These are phyloP conservation scores for Tetragonia tetragonoides DNA, from an alignment of 148 eudicot genomes.

Conservation along the genomic window DNA sequence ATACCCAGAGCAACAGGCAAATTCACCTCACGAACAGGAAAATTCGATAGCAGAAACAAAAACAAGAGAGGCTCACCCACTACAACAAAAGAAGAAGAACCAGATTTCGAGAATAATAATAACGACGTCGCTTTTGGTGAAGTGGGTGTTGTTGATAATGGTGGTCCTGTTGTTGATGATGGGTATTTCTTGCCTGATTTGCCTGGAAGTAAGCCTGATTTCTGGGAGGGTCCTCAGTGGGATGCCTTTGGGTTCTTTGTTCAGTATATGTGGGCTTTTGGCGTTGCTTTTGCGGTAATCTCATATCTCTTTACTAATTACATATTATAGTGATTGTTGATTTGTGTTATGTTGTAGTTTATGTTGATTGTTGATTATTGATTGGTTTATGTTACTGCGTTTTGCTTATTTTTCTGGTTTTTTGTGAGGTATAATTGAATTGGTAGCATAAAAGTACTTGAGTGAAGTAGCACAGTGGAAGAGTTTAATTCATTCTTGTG, in stretches of 20 bases:
- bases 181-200: constrained; percentile 59
- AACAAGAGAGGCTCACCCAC: constrained; percentile 32
- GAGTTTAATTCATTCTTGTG: no score
- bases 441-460: no score
- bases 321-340: not conserved
- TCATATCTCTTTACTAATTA: not conserved
- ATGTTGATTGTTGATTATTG: not conserved
- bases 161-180: constrained; percentile 21
- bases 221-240: constrained; percentile 88
- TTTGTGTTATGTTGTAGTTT: constrained; percentile 1
- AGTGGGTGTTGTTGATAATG: constrained; percentile 12
- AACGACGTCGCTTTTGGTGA: constrained; percentile 9
- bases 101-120: not conserved
- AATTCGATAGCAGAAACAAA: constrained; percentile 72
- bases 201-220: constrained; percentile 56
- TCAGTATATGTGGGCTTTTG: constrained; percentile 98
- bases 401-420: no score
- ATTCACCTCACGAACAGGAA: constrained; percentile 51
- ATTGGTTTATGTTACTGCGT: not conserved
- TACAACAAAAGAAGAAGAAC: constrained; percentile 21
- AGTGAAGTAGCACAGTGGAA: not conserved
- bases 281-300: constrained; percentile 73
- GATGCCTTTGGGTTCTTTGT: constrained; percentile 78
- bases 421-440: no score
- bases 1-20: constrained; percentile 52